These are phyloP conservation scores for Diaporthe destruens DNA, from an alignment of 2,329 filamentous ascomycete species.

Conservation along the genomic window DNA sequence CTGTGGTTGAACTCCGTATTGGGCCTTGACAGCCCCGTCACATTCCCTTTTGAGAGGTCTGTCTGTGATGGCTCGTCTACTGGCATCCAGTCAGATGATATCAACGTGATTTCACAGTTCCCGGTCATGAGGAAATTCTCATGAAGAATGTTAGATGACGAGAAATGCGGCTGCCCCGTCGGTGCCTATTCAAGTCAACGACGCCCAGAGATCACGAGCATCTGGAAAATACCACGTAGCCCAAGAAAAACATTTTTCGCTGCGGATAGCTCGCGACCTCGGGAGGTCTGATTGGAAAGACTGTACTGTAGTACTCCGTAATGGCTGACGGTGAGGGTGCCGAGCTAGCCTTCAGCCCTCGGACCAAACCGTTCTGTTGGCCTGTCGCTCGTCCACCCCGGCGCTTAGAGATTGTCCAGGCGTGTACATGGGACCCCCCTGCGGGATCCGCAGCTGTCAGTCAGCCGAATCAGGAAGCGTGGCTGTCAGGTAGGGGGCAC, in stretches of 20 bases:
- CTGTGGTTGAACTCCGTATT: background rate
- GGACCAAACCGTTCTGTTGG: conserved; percentile 2
- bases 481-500: background rate
- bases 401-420: conserved; percentile 23
- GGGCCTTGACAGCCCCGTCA: conserved; percentile 4
- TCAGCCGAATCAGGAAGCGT: conserved; percentile 1
- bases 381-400: conserved; percentile 3
- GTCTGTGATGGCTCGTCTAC: too few species aligned
- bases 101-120: background rate
- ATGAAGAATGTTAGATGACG: background rate
- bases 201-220: too few species aligned
- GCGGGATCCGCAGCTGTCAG: conserved; percentile 1
- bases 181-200: background rate
- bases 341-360: background rate
- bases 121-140: background rate
- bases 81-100: background rate
- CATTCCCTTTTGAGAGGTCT: background rate
- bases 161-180: background rate
- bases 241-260: background rate
- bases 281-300: background rate
- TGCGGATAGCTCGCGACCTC: background rate
- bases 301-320: too few species aligned
- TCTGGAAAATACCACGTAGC: background rate
- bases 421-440: background rate
- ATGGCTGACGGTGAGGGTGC: background rate